These are phyloP conservation scores for Neurospora sp. DNA, from an alignment of 495 filamentous ascomycete genomes.

Conservation along the genomic window DNA sequence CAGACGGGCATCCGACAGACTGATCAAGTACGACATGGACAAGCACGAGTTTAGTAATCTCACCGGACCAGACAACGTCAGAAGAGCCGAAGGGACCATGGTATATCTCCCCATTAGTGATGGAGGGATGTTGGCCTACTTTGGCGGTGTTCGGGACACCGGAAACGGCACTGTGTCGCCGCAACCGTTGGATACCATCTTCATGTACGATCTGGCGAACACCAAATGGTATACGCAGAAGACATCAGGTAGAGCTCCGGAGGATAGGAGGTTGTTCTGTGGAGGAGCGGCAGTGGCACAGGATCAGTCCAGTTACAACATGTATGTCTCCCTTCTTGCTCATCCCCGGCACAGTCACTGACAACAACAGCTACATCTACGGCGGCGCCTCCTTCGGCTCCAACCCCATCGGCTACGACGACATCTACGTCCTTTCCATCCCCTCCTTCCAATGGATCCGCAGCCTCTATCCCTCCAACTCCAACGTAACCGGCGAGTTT, in stretches of 20 bases:
- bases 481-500: constrained; percentile 6
- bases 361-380: constrained; percentile 11
- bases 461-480: constrained; percentile 2
- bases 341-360: too few relatives aligned
- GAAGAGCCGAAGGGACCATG: constrained; percentile 15
- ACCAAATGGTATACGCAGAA: constrained; percentile 14
- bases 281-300: constrained; percentile 13
- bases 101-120: constrained; percentile 14
- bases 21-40: constrained; percentile 19
- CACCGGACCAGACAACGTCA: constrained; percentile 8
- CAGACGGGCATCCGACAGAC: constrained; percentile 2
- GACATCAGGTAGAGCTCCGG: constrained; percentile 3
- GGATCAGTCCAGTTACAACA: constrained; percentile 17
- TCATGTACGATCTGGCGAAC: constrained; percentile 12
- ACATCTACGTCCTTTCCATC: constrained; percentile 16
- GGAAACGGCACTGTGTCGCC: constrained; percentile 8
- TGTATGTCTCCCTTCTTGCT: too few relatives aligned
- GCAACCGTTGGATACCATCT: constrained; percentile 13
- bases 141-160: constrained; percentile 11
- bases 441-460: constrained; percentile 17
- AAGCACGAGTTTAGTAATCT: constrained; percentile 6
- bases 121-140: constrained; percentile 16
- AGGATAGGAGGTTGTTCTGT: constrained; percentile 9
- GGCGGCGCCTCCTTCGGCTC: constrained; percentile 11
- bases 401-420: constrained; percentile 11